Evolutionary conservation across 176 grass and related monocot genomes (phyloP).

Genomic region (Carex scoparia): DNA sequence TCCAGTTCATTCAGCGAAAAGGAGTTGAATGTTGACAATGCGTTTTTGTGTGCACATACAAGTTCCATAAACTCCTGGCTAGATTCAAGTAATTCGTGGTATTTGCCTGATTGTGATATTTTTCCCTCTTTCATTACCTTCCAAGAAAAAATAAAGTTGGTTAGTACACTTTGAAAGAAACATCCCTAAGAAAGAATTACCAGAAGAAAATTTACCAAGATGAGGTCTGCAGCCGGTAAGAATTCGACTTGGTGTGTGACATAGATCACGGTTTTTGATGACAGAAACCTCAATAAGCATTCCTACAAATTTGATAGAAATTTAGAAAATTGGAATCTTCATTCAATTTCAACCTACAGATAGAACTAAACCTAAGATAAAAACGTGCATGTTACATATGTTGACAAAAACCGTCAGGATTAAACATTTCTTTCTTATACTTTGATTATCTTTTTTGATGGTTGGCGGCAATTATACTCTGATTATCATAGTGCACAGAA

Average conservation of each 20-base stretch:
- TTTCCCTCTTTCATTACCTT: conserved; percentile 71
- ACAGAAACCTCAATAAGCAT: conserved; percentile 45
- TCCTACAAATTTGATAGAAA: conserved; percentile 33
- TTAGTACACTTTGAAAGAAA: neutral
- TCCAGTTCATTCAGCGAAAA: conserved; percentile 7
- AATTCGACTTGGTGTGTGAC: conserved; percentile 95
- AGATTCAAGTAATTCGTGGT: conserved; percentile 47
- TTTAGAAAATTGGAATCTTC: too few species aligned
- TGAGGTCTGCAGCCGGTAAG: conserved; percentile 71
- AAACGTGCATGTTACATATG: too few species aligned
- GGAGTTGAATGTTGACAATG: conserved; percentile 42
- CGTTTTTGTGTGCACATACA: conserved; percentile 62
- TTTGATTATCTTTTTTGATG: too few species aligned
- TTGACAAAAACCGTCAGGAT: neutral
- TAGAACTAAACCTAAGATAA: too few species aligned
- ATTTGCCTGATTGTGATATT: conserved; percentile 72
- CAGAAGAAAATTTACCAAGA: conserved; percentile 48
- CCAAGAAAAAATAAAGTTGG: neutral
- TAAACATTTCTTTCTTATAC: neutral
- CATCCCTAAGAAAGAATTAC: neutral
- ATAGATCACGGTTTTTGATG: conserved; percentile 78
- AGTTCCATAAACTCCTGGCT: conserved; percentile 75
- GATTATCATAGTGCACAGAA: too few species aligned
- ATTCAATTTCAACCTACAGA: too few species aligned
- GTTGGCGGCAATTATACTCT: too few species aligned